Conservation (phyloP, 495 filamentous ascomycete species). For the Wilcoxina mikolae region DNA sequence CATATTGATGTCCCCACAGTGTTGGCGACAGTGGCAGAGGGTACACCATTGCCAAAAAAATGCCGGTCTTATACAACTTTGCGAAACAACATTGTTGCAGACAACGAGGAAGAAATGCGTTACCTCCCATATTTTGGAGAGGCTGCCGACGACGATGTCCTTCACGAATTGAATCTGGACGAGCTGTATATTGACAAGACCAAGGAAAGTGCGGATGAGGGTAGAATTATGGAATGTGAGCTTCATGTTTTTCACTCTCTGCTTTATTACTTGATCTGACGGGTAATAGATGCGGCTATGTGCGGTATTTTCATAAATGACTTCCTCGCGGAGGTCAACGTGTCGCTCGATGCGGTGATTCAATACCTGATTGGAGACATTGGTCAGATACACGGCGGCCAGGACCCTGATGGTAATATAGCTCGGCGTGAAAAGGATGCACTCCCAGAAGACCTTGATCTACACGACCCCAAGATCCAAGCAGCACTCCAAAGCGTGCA, state of each 20-base stretch:
- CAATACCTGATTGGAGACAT: constrained; percentile 20
- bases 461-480: constrained; percentile 17
- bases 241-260: neutral
- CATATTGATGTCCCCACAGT: neutral
- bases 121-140: constrained; percentile 31
- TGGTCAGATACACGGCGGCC: neutral
- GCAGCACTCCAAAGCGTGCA: constrained; percentile 9
- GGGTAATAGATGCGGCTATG: constrained; percentile 13
- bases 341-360: constrained; percentile 16
- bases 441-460: constrained; percentile 19
- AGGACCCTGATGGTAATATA: constrained; percentile 5
- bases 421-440: constrained; percentile 1
- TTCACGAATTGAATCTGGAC: constrained; percentile 18
- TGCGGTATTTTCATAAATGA: constrained; percentile 20
- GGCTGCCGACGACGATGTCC: constrained; percentile 25
- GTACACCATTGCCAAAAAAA: constrained; percentile 17
- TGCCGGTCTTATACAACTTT: constrained; percentile 29
- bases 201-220: constrained; percentile 18
- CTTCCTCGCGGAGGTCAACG: constrained; percentile 17
- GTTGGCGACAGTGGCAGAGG: constrained; percentile 3
- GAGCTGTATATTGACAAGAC: constrained; percentile 26
- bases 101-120: constrained; percentile 29
- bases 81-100: constrained; percentile 27
- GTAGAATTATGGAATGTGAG: constrained; percentile 22
- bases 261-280: constrained; percentile 3